Evolutionary conservation across 805 yeast species (phyloP), one percentile per base, ranked within the genome.

Genomic region (Grigorovia jiainica): DNA sequence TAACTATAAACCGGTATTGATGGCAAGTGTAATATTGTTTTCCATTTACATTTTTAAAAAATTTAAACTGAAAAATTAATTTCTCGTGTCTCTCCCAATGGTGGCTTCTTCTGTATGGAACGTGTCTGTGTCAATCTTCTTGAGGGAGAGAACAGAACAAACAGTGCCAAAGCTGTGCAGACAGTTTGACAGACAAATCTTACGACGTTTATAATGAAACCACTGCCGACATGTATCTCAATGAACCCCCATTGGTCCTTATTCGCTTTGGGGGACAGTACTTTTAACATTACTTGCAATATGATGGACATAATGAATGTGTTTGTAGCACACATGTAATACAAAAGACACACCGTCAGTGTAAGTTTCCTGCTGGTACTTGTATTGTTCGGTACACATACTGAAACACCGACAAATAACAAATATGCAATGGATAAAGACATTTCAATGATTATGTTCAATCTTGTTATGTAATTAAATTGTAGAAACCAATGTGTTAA

Each of bases 231-330:
- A 10, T 39, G 39, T 0, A 53, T 44, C 34, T 45, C 39, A 11
- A 55, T 24, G n/a, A 53, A 37, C 25, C 53, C 57, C 54, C 54
- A 51, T 43, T 43, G 29, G 31, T 29, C 34, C 27, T 39, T 37
- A 7, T 23, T 20, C 13, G 25, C 15, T 4, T 17, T 10, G 30
- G 52, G 52, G 25, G 48, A 53, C n/a, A 53, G 40, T 7, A 46
- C 32, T 32, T 48, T 50, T 18, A 55, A 38, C 4, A 39, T 35
- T 11, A 49, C 24, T 10, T 48, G 41, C 34, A 50, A 50, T 7
- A 46, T 8, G 11, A 44, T 21, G 11, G 44, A 36, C n/a, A 47
- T 42, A 5, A 43, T 4, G 7, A 51, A 36, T 8, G 52, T 36
- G 15, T 48, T 19, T 5, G 51, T 37, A 13, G 55, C 46, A 3